phyloP scores from a whole-genome alignment of 495 filamentous ascomycete species.

The Elasticomyces elasticus region DNA sequence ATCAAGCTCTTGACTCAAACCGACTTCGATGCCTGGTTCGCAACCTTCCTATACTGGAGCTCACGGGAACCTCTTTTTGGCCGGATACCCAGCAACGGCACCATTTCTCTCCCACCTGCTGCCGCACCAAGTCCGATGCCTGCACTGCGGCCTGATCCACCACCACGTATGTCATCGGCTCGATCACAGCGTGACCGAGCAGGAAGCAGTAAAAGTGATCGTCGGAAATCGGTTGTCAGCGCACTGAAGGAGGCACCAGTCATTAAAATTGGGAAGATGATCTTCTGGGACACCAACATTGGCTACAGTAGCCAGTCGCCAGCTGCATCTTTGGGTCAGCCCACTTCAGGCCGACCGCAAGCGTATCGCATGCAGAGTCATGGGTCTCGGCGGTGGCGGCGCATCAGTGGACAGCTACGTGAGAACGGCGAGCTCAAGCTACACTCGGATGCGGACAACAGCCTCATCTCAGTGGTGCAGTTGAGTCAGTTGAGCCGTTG shows the following conservation, averaged over 20 bases:
- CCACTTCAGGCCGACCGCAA: conserved; percentile 29
- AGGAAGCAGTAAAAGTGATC: conserved; percentile 12
- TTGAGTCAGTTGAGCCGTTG: conserved; percentile 82
- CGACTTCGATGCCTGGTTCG: conserved; percentile 85
- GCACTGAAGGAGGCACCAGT: conserved; percentile 70
- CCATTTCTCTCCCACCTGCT: neutral
- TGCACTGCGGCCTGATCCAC: conserved; percentile 6
- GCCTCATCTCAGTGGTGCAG: conserved; percentile 69
- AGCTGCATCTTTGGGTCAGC: conserved; percentile 8
- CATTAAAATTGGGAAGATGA: conserved; percentile 93
- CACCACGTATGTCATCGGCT: conserved; percentile 14
- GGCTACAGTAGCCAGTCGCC: conserved; percentile 39
- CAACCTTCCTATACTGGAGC: conserved; percentile 89
- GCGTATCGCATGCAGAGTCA: conserved; percentile 48
- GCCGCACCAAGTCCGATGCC: neutral
- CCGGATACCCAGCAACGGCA: neutral
- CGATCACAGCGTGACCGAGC: conserved; percentile 11
- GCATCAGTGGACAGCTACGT: conserved; percentile 83
- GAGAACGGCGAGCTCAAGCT: conserved; percentile 94
- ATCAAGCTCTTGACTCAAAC: conserved; percentile 62
- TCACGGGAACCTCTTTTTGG: conserved; percentile 49
- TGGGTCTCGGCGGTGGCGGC: conserved; percentile 60
- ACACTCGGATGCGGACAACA: conserved; percentile 70
- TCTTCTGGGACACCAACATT: conserved; percentile 71
- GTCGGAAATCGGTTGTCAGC: conserved; percentile 53